Base-by-base conservation (phyloP, 805 yeast genomes). In the Suhomyces tanzawaensis region DNA sequence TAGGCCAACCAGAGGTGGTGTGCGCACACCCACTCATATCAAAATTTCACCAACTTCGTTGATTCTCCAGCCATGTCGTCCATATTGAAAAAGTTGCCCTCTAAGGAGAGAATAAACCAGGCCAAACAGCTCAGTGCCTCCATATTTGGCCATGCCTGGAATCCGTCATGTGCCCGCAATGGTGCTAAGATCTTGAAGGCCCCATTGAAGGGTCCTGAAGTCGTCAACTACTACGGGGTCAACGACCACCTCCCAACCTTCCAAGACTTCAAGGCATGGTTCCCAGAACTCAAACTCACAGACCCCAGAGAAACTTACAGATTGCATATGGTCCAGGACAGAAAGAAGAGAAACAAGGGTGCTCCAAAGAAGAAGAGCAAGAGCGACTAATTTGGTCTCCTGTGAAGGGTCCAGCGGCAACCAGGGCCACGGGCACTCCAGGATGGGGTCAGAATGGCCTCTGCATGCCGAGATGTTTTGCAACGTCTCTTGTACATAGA, bases 291-390 rank as follows among this genome's bases (percentile, higher is more conserved):
- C 43, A 66, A 69, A 36, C 74, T 85, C 47, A 71, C 74, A 4
- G 83, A 84, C 49, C 84, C 82, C 38, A 78, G 76, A 43, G 95
- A 85, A 57, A 77, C 72, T 29, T 80, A 82, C 61, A 74, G 95
- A 62, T 54, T 82, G 44, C 74, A 69, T 42, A 79, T 79, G 77
- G 80, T 79, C 16, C 78, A 54, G 23, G 70, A 65, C 40, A 74
- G 86, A 62, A 85, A 81, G 71, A 81, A 84, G 75, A 84, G 93
- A 77, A 90, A 87, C 63, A 85, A 85, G 64, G 90, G 91, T 61
- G 88, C 93, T 9, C 95, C 93, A 51, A 77, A 81, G 71, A 85
- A 85, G 72, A 77, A 74, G 65, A 44, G 52, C 21, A 48, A 54
- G 38, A 53, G 38, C 37, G 36, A 21, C 27, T 24, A 26, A 34